Base-by-base conservation (phyloP, 768 basidiomycete species). In the Xerocomus brunneocitrinus region DNA sequence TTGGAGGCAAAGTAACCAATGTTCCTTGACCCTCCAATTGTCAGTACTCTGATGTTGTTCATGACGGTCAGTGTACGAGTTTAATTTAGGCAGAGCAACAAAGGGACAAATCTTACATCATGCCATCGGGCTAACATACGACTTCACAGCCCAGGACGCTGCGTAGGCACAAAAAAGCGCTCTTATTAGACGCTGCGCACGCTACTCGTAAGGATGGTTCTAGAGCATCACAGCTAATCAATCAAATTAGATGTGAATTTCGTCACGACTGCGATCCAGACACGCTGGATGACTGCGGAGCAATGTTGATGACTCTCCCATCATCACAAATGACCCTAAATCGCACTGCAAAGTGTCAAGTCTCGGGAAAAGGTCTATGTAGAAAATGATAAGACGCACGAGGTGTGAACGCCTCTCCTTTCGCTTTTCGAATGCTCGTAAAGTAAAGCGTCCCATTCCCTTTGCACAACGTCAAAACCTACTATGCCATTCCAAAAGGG, bases 381-480 rank as follows among this genome's bases (percentile, higher is more conserved):
- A 9, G 22, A 25, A 2, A 32, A 19, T 36, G 36, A 28, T 22
- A 31, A 3, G 34, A 54, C 47, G 56, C 67, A 91, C 87, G 63
- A 4, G 85, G 83, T 32, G 78, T 82, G 65, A 87, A 91, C 1
- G 79, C 79, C 38, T 78, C 71, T 8, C 87, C 88, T 62, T 89
- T 91, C 14, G 77, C 81, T 71, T 82, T 85, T 40, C 89, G 78
- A 52, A 91, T 85, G 65, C 87, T 90, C 3, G 89, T 91, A 66
- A 91, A 91, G 63, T 91, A 91, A 2, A 91, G 67, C 16, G 87
- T 91, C 6, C 89, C 89, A 19, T 82, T 75, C 22, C 80, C 88
- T 89, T 53, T 6, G 25, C 16, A 28, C 41, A 24, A 8, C 31
- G 22, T 49, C 42, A 35, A 22, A 9, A 30, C 46, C 49, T 8